Evolutionary conservation across 2,329 filamentous ascomycete genomes (phyloP), one percentile per base, ranked within the genome.

Genomic region (Aspergillus intermedius): DNA sequence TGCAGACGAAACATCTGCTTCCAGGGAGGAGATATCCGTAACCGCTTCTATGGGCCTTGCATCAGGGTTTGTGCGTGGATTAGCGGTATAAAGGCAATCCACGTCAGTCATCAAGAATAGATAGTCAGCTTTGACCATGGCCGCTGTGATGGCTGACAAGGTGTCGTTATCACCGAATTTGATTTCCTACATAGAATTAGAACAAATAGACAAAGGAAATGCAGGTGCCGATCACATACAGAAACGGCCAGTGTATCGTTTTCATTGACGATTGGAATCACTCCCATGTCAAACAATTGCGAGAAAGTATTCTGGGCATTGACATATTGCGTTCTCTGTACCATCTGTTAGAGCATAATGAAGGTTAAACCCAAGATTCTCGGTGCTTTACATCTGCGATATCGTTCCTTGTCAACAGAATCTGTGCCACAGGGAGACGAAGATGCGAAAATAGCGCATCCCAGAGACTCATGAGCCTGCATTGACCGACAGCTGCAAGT

Each of bases 81-180:
- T 98, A 70, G 91, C 93, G 69, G 95, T 90, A 69, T 98, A 98
- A 10, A 98, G 77, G 65, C 91, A 96, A 66, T 98, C 93, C 43
- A 98, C 93, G 64, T 98, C 93, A 1, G 93, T 98, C 93, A 98
- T 97, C 54, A 98, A 79, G 71, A 98, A 98, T 8, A 98, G 78
- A 61, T 95, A 88, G 63, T 98, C 91, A 45, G 93, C 93, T 62
- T 95, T 89, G 17, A 97, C 88, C 90, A 97, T 97, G 57, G 87
- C 93, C 1, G 93, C 89, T 0, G 93, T 95, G 59, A 98, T 96
- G 49, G 93, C 93, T 10, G 90, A 95, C 42, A 98, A 77, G 1
- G 93, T 98, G 69, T 98, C 93, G 61, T 98, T 98, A 76, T 98
- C 93, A 57, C 93, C 93, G 65, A 98, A 98, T 76, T 97, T 97